Percentiles rank a stretch among this genome's conserved stretches.
Evolutionary conservation across 495 filamentous ascomycete genomes (phyloP).

Genomic region (Talaromyces proteolyticus): DNA sequence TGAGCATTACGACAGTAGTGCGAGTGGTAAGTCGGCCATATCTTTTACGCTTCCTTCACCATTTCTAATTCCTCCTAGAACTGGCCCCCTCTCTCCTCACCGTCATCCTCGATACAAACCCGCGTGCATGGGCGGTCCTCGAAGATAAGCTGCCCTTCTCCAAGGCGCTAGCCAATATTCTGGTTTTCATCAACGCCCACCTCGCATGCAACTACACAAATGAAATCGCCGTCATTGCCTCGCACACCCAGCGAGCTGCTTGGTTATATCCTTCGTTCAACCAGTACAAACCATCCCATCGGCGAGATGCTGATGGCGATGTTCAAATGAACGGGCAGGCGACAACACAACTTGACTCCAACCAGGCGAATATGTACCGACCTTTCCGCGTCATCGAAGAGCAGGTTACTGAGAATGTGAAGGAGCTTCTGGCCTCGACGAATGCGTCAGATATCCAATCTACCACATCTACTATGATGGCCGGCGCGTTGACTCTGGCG

Average conservation of each 20-base stretch:
- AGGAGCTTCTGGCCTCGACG: conserved; percentile 61
- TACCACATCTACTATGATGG: conserved; percentile 72
- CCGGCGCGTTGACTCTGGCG: conserved; percentile 85
- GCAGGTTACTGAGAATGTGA: conserved; percentile 65
- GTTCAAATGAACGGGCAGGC: conserved; percentile 24
- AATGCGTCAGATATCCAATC: conserved; percentile 48
- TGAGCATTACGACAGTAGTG: conserved; percentile 65
- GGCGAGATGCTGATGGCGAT: conserved; percentile 30
- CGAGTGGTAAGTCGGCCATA: conserved; percentile 34
- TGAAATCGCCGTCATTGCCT: conserved; percentile 86
- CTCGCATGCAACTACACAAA: conserved; percentile 89
- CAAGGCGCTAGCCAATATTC: conserved; percentile 79
- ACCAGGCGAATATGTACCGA: conserved; percentile 84
- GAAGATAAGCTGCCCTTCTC: conserved; percentile 71
- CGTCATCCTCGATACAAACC: conserved; percentile 94
- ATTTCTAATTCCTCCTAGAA: conserved; percentile 29
- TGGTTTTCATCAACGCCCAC: conserved; percentile 95
- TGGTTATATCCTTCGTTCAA: conserved; percentile 73
- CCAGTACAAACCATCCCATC: conserved; percentile 14
- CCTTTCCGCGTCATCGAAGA: conserved; percentile 83
- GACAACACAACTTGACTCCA: conserved; percentile 1
- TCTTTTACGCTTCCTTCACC: not conserved
- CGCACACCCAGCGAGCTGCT: conserved; percentile 73
- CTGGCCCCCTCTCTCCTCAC: conserved; percentile 81
- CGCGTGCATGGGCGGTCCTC: conserved; percentile 84